These are phyloP conservation scores for Pichia sp. DNA, from an alignment of 1,139 yeast genomes.

Conservation along the genomic window DNA sequence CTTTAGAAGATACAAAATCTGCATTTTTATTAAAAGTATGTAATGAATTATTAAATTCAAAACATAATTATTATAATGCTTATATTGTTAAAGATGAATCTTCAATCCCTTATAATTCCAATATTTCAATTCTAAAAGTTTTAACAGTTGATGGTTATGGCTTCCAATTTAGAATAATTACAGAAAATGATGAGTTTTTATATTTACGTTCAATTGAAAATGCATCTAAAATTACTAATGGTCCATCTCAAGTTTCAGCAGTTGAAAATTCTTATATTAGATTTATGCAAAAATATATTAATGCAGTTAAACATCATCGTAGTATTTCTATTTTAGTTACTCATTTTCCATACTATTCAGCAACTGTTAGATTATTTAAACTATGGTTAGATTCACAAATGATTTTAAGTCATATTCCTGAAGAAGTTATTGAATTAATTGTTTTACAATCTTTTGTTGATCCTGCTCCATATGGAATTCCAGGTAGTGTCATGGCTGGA, in stretches of 20 bases:
- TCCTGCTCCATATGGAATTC: slow-evolving; percentile 74
- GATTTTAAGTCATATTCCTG: slow-evolving; percentile 60
- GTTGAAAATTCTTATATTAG: slow-evolving; percentile 59
- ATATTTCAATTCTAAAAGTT: slow-evolving; percentile 53
- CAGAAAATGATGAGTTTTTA: slow-evolving; percentile 75
- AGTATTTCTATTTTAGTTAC: slow-evolving; percentile 65
- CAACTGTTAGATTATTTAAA: slow-evolving; percentile 79
- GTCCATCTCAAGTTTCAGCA: slow-evolving; percentile 50
- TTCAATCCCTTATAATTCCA: slow-evolving; percentile 54
- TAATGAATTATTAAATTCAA: slow-evolving; percentile 48
- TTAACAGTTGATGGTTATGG: slow-evolving; percentile 86
- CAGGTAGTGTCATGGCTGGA: slow-evolving; percentile 75
- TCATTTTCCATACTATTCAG: slow-evolving; percentile 68
- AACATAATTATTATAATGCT: slow-evolving; percentile 41
- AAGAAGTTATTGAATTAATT: slow-evolving; percentile 74
- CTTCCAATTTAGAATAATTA: slow-evolving; percentile 63
- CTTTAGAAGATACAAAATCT: slow-evolving; percentile 82
- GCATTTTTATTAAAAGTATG: slow-evolving; percentile 73
- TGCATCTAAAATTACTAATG: slow-evolving; percentile 28
- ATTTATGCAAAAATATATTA: slow-evolving; percentile 62
- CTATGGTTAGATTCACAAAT: slow-evolving; percentile 77
- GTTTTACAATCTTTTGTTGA: slow-evolving; percentile 84
- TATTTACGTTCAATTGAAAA: slow-evolving; percentile 65
- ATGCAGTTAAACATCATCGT: slow-evolving; percentile 76
- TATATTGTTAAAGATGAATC: slow-evolving; percentile 55